Conservation (phyloP, 2,329 filamentous ascomycete species). For the Venturia carpophila region DNA sequence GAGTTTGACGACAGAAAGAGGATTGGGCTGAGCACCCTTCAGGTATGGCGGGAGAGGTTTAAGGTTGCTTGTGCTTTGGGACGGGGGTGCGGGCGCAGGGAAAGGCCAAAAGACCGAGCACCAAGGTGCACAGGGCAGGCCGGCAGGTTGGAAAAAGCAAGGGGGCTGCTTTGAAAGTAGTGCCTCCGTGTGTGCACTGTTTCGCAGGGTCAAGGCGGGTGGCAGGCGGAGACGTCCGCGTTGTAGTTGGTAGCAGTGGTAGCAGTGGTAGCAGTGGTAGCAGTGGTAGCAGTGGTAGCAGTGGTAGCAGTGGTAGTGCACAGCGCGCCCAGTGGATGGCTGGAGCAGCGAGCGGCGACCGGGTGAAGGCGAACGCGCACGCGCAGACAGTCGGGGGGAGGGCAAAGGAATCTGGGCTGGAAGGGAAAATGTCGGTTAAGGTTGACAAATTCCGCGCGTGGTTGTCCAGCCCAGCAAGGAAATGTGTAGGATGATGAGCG, state of each 20-base stretch:
- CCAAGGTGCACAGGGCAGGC: not conserved
- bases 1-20: slow-evolving; percentile 12
- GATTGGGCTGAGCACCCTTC: slow-evolving; percentile 16
- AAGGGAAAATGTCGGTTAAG: not conserved
- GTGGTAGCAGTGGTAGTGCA: not conserved
- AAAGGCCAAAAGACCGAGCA: slow-evolving; percentile 11
- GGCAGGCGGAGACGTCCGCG: slow-evolving; percentile 8
- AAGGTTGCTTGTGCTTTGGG: slow-evolving; percentile 13
- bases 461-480: not conserved
- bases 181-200: slow-evolving; percentile 12
- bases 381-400: not conserved
- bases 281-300: not conserved
- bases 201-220: slow-evolving; percentile 6
- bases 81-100: slow-evolving; percentile 10
- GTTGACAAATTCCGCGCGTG: not conserved
- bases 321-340: no score
- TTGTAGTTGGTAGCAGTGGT: not conserved
- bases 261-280: not conserved
- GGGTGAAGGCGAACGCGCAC: not conserved
- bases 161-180: slow-evolving; percentile 11
- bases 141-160: slow-evolving; percentile 9
- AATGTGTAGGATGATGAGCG: not conserved
- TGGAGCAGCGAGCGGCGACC: not conserved
- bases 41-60: slow-evolving; percentile 14
- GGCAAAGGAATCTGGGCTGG: not conserved